Percentiles rank a stretch among this genome's conserved stretches.
phyloP scores from a whole-genome alignment of 768 basidiomycete genomes.

The Boletellus ananiceps region DNA sequence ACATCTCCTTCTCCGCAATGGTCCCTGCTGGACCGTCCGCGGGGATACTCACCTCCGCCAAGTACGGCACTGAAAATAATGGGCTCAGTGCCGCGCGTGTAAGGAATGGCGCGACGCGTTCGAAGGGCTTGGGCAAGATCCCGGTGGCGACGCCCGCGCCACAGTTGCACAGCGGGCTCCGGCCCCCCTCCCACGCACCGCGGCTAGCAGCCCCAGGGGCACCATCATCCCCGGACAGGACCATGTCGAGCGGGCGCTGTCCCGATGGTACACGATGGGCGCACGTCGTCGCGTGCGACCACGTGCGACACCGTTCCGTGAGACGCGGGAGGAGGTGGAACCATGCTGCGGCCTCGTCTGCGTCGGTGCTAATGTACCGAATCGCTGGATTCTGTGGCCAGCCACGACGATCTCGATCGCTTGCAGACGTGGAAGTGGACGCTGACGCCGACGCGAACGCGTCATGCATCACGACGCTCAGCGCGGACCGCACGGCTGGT shows the following conservation, averaged over 20 bases:
- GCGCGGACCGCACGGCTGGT: neutral
- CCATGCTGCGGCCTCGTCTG: constrained; percentile 36
- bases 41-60: constrained; percentile 29
- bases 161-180: constrained; percentile 12
- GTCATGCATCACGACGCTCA: neutral
- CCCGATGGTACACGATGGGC: constrained; percentile 23
- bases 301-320: constrained; percentile 51
- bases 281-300: constrained; percentile 45
- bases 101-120: constrained; percentile 36
- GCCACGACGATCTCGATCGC: neutral
- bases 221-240: no score
- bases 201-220: constrained; percentile 14
- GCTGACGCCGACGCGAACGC: neutral
- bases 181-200: constrained; percentile 23
- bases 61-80: constrained; percentile 47
- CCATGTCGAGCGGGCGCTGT: constrained; percentile 7
- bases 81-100: constrained; percentile 53
- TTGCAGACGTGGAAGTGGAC: no score
- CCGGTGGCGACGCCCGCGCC: constrained; percentile 13
- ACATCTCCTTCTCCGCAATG: no score
- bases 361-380: constrained; percentile 7
- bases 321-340: constrained; percentile 47
- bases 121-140: constrained; percentile 30
- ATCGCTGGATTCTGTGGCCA: constrained; percentile 1
- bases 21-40: neutral